Base-by-base conservation (phyloP, 1,284 basidiomycete species). In the Cryptococcus sp. region DNA sequence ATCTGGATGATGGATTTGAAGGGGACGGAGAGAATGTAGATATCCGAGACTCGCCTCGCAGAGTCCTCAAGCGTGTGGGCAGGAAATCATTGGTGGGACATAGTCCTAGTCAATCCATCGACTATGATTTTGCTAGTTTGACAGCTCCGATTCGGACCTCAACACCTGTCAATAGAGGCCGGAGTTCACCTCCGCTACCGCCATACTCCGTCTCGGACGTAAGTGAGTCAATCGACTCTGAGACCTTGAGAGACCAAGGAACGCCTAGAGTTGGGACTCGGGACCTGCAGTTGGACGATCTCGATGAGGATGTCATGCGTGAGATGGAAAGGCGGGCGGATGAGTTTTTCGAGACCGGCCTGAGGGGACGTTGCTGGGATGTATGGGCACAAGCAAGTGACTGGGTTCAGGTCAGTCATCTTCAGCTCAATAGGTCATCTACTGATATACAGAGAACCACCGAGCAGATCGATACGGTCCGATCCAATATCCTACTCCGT, bases 281-380 rank as follows among this genome's bases (percentile, higher is more conserved):
- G 7, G 34, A 21, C 7, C 13, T 21, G 41, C n/a, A 16, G 5
- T 18, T n/a, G 31, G 21, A 44, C 23, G 19, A 25, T 18, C 16
- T 43, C 19, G 41, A 43, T 43, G 23, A 10, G 13, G 32, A 46
- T 7, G 43, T 43, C 3, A 22, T 53, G 9, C 46, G 40, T 19
- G 55, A 63, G 47, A 62, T 70, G 59, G 73, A 73, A 31, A 43
- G 42, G 19, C 54, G 58, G 22, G 73, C 70, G 9, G 67, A 72
- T 48, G 53, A 53, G 13, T 75, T 72, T 44, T 64, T 68, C 49
- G 54, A 60, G 5, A 48, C 66, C 3, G 72, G 71, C 0, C 40
- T 74, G n/a, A 34, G 69, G 46, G 72, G 69, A 2, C 54, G 72
- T 41, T 73, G 72, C 44, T 70, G 62, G 59, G 67, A 69, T 45